Evolutionary conservation across 495 filamentous ascomycete genomes (phyloP).

Genomic region (Daldinia grandis): DNA sequence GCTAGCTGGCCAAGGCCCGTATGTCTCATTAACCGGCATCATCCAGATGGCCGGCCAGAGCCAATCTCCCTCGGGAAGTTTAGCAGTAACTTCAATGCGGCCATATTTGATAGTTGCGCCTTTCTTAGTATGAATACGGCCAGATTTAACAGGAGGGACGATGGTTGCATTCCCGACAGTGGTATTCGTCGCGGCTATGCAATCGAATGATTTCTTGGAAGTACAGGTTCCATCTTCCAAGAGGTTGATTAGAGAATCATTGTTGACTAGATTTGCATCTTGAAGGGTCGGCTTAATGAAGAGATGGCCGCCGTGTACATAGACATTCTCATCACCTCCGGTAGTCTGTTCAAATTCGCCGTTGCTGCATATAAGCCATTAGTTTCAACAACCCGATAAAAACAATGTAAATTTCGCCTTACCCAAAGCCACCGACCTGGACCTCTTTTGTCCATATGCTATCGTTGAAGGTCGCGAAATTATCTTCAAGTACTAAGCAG

Average conservation of each 20-base stretch:
- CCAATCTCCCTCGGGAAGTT: constrained; percentile 81
- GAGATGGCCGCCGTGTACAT: constrained; percentile 71
- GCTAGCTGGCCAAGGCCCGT: constrained; percentile 79
- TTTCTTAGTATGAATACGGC: constrained; percentile 74
- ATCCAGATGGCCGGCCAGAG: constrained; percentile 94
- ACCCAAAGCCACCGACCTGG: constrained; percentile 86
- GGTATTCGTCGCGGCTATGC: constrained; percentile 67
- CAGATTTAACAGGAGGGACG: constrained; percentile 81
- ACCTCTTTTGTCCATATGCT: constrained; percentile 80
- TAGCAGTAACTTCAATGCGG: constrained; percentile 79
- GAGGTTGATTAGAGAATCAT: constrained; percentile 71
- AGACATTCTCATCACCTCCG: constrained; percentile 73
- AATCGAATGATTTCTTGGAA: constrained; percentile 61
- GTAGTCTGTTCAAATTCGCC: constrained; percentile 84
- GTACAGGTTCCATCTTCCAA: constrained; percentile 71
- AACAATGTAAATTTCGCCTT: constrained; percentile 34
- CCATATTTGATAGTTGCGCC: constrained; percentile 80
- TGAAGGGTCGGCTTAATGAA: constrained; percentile 81
- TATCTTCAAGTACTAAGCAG: constrained; percentile 74
- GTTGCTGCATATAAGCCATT: constrained; percentile 61
- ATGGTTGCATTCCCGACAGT: constrained; percentile 77
- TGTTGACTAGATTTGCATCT: constrained; percentile 67
- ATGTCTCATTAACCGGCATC: constrained; percentile 76
- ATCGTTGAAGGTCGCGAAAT: constrained; percentile 68
- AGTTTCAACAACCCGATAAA: constrained; percentile 9